A percentile compares a stretch with the other conserved stretches of the same genome.
Evolutionary conservation across 164 flowering plant genomes (phyloP).

Genomic region (Tetracentron sinense): DNA sequence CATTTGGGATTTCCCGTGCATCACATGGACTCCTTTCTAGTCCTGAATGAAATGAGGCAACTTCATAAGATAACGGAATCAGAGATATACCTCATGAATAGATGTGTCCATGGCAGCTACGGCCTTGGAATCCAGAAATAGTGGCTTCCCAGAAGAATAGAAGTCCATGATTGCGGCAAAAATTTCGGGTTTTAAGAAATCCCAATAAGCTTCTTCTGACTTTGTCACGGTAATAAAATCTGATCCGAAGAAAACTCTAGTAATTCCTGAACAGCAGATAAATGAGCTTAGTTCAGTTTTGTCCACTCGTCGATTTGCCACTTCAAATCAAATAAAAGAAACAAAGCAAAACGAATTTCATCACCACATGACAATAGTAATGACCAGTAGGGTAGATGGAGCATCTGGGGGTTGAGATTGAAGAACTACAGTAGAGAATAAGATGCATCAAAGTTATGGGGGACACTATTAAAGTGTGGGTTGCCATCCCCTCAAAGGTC

Average conservation of each 20-base stretch:
- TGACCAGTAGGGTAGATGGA: too few species aligned
- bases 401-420: too few species aligned
- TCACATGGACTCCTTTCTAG: too few species aligned
- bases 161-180: slow-evolving; percentile 98
- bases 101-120: slow-evolving; percentile 84
- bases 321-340: too few species aligned
- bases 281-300: slow-evolving; percentile 1
- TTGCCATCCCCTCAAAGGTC: background rate
- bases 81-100: slow-evolving; percentile 62
- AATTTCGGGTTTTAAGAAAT: slow-evolving; percentile 80
- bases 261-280: slow-evolving; percentile 49
- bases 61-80: too few species aligned
- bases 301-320: background rate
- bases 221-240: slow-evolving; percentile 92
- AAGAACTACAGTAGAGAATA: too few species aligned
- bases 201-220: slow-evolving; percentile 84
- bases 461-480: background rate
- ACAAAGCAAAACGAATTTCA: too few species aligned
- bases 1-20: too few species aligned
- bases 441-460: too few species aligned
- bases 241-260: slow-evolving; percentile 88
- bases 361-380: too few species aligned
- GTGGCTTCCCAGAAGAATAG: slow-evolving; percentile 78
- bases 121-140: slow-evolving; percentile 63
- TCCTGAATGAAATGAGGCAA: too few species aligned